These are phyloP conservation scores for Proliferodiscus dingleyae DNA, from an alignment of 2,329 filamentous ascomycete species.

Conservation along the genomic window DNA sequence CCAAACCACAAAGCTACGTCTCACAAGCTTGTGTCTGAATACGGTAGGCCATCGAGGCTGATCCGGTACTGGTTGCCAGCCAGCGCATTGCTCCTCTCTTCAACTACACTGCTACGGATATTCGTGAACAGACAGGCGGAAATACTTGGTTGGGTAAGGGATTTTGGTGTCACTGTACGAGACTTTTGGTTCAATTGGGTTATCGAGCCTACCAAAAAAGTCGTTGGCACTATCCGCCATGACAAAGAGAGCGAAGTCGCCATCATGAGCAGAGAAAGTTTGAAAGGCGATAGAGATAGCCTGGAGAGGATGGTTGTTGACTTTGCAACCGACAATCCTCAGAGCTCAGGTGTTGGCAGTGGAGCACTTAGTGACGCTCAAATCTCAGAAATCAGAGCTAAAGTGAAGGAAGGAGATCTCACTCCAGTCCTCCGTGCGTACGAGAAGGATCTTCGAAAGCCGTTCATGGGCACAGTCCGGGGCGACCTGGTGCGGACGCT, in stretches of 20 bases:
- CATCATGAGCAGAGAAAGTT: conserved; percentile 89
- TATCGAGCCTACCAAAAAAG: conserved; percentile 73
- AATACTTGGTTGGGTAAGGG: conserved; percentile 72
- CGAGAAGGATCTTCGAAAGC: conserved; percentile 78
- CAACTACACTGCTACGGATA: conserved; percentile 79
- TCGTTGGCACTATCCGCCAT: conserved; percentile 89
- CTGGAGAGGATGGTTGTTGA: conserved; percentile 98
- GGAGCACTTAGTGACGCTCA: conserved; percentile 60
- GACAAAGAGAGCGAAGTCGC: conserved; percentile 91
- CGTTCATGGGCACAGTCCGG: conserved; percentile 74
- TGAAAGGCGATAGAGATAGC: conserved; percentile 85
- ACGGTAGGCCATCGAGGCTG: conserved; percentile 70
- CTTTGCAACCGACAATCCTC: conserved; percentile 80
- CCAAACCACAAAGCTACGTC: conserved; percentile 61
- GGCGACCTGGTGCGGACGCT: conserved; percentile 87
- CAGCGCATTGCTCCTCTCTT: conserved; percentile 68
- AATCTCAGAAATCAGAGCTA: conserved; percentile 67
- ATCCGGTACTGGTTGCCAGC: conserved; percentile 88
- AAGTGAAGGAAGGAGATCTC: conserved; percentile 86
- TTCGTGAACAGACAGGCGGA: conserved; percentile 70
- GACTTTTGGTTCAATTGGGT: conserved; percentile 99
- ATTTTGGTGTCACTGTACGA: conserved; percentile 70
- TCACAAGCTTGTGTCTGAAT: conserved; percentile 49
- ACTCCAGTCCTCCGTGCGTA: conserved; percentile 89
- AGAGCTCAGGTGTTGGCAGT: conserved; percentile 45